Base-by-base conservation (phyloP, 1,284 basidiomycete genomes). In the Ceratobasidium theobromae region DNA sequence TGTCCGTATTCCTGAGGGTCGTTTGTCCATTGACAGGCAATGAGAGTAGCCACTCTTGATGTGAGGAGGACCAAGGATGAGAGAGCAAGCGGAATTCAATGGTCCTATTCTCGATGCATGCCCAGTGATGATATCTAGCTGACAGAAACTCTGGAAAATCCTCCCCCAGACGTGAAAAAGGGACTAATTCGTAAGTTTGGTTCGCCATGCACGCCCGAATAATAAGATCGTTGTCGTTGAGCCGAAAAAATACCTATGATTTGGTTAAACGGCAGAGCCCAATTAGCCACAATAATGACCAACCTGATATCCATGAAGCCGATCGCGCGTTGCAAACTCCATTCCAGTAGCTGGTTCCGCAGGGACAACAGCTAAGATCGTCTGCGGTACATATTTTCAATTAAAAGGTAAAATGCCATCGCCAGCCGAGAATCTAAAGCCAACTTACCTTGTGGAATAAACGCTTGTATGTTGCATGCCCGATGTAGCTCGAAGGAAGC, bases 71-170 rank as follows among this genome's bases (percentile, higher is more conserved):
- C 58, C 58, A 62, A n/a, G 58, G 46, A 11, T 27, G 25, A 14
- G n/a, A 5, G 2, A 51, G 48, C 18, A 48, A 35, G 4, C 58
- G 46, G n/a, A 62, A 62, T 21, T 62, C 58, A 18, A n/a, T n/a
- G n/a, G n/a, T n/a, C n/a, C n/a, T n/a, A n/a, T n/a, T n/a, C n/a
- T n/a, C n/a, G n/a, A n/a, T n/a, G n/a, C n/a, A n/a, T n/a, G 45
- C 30, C 80, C 80, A 82, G 68, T 81, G 80, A 4, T 70, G 71
- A 53, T 76, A 75, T 9, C 75, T 72, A 0, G 72, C 27, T 1
- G 78, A 67, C 11, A 83, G 71, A 1, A 70, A 58, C 0, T n/a
- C 27, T 0, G 81, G 81, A 1, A 83, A 58, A 69, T 82, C 81
- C 0, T 69, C 69, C 0, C 12, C 21, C 8, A 83, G 69, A 16